Base-by-base conservation (phyloP, 305 asterid species). In the Monarda citriodora region DNA sequence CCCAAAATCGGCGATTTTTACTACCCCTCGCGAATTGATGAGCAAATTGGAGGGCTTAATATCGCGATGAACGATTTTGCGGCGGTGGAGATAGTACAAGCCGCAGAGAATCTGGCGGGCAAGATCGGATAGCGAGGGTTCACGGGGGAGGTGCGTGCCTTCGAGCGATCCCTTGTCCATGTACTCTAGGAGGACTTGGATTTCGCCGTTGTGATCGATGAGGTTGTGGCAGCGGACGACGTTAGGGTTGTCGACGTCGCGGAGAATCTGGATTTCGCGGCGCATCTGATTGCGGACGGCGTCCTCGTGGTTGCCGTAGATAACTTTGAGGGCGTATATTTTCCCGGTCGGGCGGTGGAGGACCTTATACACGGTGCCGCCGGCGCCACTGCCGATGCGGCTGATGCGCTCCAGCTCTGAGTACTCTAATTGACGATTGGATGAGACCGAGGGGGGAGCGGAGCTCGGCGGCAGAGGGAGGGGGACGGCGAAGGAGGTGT, bases 261-360 rank as follows among this genome's bases (percentile, higher is more conserved):
- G 92, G 52, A 93, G 92, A 80, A 93, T 93, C 87, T 85, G 83
- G 78, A 93, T 90, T 72, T 90, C 99, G n/a, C 99, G 97, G 80
- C 91, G 78, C 80, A 93, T 87, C 88, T 85, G 95, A 21, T 70
- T 76, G 53, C 94, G 94, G 22, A 84, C 82, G 61, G 84, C 75
- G 70, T 90, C 96, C 1, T 93, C 99, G 74, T 83, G 95, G 84
- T 85, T 71, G 61, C 97, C 96, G 74, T 85, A 72, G 67, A 93
- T 90, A 22, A 87, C 95, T 36, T 93, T 93, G 12, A 93, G 96
- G 11, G 97, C 97, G 72, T 76, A 93, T 16, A 75, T 17, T 16
- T 65, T 77, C 4, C 80, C 82, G 7, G 95, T 83, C 54, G 96
- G 94, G 9, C 92, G 90, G 77, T 90, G 96, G 71, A 83, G 65